phyloP scores from a whole-genome alignment of 2,329 filamentous ascomycete genomes.

The Neocatenulostroma microsporum region DNA sequence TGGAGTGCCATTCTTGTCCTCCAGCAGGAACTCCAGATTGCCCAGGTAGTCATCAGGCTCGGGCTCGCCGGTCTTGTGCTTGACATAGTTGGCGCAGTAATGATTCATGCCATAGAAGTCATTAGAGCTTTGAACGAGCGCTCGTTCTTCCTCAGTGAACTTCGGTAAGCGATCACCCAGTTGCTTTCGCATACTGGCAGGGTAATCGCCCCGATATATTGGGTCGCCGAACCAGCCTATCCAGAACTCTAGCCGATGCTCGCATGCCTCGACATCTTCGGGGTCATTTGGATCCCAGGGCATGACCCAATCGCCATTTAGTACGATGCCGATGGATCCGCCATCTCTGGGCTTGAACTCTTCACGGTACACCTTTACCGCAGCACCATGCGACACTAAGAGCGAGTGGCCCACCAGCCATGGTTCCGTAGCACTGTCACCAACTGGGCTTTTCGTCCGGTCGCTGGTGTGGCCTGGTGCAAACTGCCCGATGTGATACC shows the following conservation, averaged over 20 bases:
- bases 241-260: constrained; percentile 78
- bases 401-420: constrained; percentile 79
- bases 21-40: constrained; percentile 63
- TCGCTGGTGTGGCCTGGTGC: constrained; percentile 78
- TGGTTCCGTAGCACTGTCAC: constrained; percentile 67
- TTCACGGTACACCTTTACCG: constrained; percentile 73
- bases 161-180: constrained; percentile 68
- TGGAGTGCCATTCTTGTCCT: constrained; percentile 60
- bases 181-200: constrained; percentile 73
- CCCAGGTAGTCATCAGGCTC: constrained; percentile 62
- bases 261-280: constrained; percentile 63
- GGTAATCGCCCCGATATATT: constrained; percentile 76
- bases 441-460: constrained; percentile 59
- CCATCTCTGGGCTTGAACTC: constrained; percentile 67
- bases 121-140: constrained; percentile 74
- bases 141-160: constrained; percentile 64
- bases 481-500: constrained; percentile 69
- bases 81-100: constrained; percentile 84
- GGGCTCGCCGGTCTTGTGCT: constrained; percentile 52
- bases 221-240: constrained; percentile 87
- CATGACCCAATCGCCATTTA: constrained; percentile 66
- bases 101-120: constrained; percentile 80
- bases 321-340: constrained; percentile 77
- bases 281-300: constrained; percentile 75
- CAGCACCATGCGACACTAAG: constrained; percentile 69